phyloP scores from a whole-genome alignment of 108 stramenopile genomes.

The Nitzschia sp. region DNA sequence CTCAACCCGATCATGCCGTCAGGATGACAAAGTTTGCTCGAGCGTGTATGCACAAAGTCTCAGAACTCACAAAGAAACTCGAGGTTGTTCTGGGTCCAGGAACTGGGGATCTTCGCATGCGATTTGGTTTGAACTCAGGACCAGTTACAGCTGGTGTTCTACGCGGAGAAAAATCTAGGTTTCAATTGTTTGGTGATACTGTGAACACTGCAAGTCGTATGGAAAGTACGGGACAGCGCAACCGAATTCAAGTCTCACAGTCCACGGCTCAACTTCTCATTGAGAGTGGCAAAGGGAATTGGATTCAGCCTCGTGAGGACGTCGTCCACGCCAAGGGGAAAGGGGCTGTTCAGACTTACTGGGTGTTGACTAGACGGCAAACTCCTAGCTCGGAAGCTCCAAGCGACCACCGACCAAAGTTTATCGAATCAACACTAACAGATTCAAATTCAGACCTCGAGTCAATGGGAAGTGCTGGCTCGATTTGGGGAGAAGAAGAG shows the following conservation, averaged over 20 bases:
- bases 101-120: conserved; percentile 27
- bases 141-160: conserved; percentile 34
- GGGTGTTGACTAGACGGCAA: conserved; percentile 29
- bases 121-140: conserved; percentile 23
- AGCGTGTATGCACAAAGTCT: conserved; percentile 24
- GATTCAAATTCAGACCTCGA: conserved; percentile 5
- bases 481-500: conserved; percentile 31
- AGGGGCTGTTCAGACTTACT: conserved; percentile 39
- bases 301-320: conserved; percentile 24
- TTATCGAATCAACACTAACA: conserved; percentile 8
- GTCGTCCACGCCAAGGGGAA: conserved; percentile 38
- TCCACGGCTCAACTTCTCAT: conserved; percentile 34
- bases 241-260: conserved; percentile 41
- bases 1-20: conserved; percentile 38
- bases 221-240: conserved; percentile 39
- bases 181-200: conserved; percentile 42
- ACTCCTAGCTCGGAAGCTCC: not conserved
- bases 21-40: conserved; percentile 36
- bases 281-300: conserved; percentile 38
- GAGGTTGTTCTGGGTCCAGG: conserved; percentile 32
- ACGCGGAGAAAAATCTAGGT: conserved; percentile 32
- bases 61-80: conserved; percentile 18
- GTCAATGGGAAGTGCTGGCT: conserved; percentile 13
- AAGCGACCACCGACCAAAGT: conserved; percentile 10
- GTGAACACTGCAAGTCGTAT: conserved; percentile 26